Base-by-base conservation (phyloP, 805 yeast species). In the Limtongozyma cylindracea region DNA sequence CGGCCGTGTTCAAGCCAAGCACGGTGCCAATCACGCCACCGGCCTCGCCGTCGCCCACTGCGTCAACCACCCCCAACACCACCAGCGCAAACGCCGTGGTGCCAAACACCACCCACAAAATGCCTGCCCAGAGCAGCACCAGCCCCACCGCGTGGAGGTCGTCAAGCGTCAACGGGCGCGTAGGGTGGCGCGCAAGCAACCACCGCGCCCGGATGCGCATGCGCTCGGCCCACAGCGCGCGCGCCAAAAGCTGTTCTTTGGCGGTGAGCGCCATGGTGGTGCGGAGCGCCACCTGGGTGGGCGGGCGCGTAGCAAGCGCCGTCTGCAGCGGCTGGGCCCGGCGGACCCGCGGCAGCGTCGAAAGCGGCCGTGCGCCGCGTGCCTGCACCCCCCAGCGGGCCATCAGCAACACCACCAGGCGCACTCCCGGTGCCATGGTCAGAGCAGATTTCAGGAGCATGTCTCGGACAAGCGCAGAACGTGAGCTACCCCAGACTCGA, bases 111-210 rank as follows among this genome's bases (percentile, higher is more conserved):
- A 61, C 43, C 66, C 66, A 61, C 17, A 61, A 34, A 11, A 59
- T 39, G 31, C 61, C 56, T 1, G 68, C 69, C 64, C 61, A 56
- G 15, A 61, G 47, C 8, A 59, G 36, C 65, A 65, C 61, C 4
- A 67, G 59, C 7, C 55, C 43, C 31, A 61, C 56, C 1, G 70
- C 67, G 2, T 61, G 54, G 10, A 58, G 35, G 26, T 60, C 66
- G 31, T 59, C 65, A 10, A 50, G 31, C 15, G 59, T 47, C 26
- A 56, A 53, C 8, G 62, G 58, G 18, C 60, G 35, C 29, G 49
- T 50, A n/a, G n/a, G n/a, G 20, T 56, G 59, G 19, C 66, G 37
- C 2, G 54, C 37, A 8, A 61, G 36, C 0, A 60, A 46, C 61
- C 64, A 61, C 34, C 53, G 56, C 13, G 51, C 33, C 27, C 48